These are phyloP conservation scores for Cystofilobasidium ferigula DNA, from an alignment of 768 basidiomycete genomes.

Conservation along the genomic window DNA sequence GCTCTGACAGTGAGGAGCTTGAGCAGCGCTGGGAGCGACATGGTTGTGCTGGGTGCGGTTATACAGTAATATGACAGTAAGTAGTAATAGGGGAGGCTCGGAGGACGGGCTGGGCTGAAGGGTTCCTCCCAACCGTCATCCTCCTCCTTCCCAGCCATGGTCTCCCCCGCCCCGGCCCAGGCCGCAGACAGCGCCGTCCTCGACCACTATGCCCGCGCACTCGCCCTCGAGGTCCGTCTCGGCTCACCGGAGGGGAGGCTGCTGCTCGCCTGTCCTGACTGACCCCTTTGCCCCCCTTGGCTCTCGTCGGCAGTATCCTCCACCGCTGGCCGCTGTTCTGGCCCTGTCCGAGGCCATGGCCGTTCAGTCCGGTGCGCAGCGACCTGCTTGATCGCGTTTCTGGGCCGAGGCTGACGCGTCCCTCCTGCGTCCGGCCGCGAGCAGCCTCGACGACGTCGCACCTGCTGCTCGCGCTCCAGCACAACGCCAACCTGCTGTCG, in stretches of 20 bases:
- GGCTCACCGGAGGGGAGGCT: background rate
- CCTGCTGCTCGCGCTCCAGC: constrained; percentile 69
- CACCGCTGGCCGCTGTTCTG: constrained; percentile 76
- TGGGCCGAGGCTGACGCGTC: background rate
- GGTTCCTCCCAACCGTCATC: background rate
- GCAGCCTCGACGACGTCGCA: constrained; percentile 87
- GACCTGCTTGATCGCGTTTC: constrained; percentile 6
- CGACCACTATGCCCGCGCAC: constrained; percentile 10
- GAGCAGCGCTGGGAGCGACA: background rate
- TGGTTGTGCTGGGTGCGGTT: background rate
- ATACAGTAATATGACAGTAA: no score
- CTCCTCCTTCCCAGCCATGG: no score
- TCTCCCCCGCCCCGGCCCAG: no score
- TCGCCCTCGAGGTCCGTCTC: constrained; percentile 13
- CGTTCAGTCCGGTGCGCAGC: constrained; percentile 57
- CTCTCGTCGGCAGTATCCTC: constrained; percentile 27
- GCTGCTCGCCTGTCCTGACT: background rate
- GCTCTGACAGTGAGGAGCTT: background rate
- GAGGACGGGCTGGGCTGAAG: background rate
- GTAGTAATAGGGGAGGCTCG: background rate
- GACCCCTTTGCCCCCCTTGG: background rate
- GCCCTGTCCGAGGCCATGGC: constrained; percentile 68
- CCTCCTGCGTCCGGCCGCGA: background rate
- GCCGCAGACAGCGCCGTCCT: constrained; percentile 4
- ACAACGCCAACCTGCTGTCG: constrained; percentile 33